A percentile compares a stretch with the other conserved stretches of the same genome.
Evolutionary conservation across 2,329 filamentous ascomycete genomes (phyloP).

Genomic region (Arthrobotrys conoides): DNA sequence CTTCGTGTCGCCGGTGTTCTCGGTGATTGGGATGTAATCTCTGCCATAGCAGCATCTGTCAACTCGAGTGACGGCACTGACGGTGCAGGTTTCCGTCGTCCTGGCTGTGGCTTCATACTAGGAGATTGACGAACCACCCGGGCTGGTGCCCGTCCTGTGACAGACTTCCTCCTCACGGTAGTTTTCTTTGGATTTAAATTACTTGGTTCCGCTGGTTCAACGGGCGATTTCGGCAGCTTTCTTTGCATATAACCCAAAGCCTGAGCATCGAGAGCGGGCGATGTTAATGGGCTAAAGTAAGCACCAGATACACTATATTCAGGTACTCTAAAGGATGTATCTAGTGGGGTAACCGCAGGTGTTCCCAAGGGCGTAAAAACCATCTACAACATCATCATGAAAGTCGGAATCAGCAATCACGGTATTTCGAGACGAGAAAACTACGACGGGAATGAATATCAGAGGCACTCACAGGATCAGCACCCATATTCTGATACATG

Average conservation of each 20-base stretch:
- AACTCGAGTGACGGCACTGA: slow-evolving; percentile 70
- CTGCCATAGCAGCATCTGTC: slow-evolving; percentile 67
- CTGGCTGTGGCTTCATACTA: slow-evolving; percentile 77
- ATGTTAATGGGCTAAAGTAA: slow-evolving; percentile 87
- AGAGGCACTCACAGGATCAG: slow-evolving; percentile 73
- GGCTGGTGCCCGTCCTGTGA: slow-evolving; percentile 44
- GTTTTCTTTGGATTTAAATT: slow-evolving; percentile 58
- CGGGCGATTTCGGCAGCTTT: slow-evolving; percentile 70
- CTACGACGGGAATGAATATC: slow-evolving; percentile 34
- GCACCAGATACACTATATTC: slow-evolving; percentile 77
- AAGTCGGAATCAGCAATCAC: slow-evolving; percentile 36
- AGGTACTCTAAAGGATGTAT: slow-evolving; percentile 75
- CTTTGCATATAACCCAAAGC: slow-evolving; percentile 56
- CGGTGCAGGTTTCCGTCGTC: slow-evolving; percentile 69
- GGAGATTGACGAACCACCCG: slow-evolving; percentile 77
- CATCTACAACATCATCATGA: slow-evolving; percentile 70
- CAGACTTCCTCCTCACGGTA: slow-evolving; percentile 51
- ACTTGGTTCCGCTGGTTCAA: slow-evolving; percentile 67
- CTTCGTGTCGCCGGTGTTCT: slow-evolving; percentile 47
- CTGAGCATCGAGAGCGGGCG: slow-evolving; percentile 82
- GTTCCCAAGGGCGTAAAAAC: slow-evolving; percentile 85
- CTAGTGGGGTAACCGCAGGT: slow-evolving; percentile 85
- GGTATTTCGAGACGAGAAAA: neutral
- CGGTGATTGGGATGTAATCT: slow-evolving; percentile 68
- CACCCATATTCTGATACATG: slow-evolving; percentile 76